Conservation (phyloP, 108 stramenopile genomes). For the Epipyxis sp. region DNA sequence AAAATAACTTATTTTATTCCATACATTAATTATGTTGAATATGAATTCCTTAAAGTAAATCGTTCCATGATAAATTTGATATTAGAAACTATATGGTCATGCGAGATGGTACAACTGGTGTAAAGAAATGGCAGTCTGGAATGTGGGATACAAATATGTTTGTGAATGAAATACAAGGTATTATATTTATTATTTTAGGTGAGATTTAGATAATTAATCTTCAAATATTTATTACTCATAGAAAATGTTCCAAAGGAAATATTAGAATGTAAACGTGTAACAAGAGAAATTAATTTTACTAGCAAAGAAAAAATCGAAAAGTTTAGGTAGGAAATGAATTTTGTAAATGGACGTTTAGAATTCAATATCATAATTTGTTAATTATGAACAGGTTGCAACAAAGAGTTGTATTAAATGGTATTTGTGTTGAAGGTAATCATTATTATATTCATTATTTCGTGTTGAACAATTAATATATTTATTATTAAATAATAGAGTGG, state of each 20-base stretch:
- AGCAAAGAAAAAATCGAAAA: slow-evolving; percentile 40
- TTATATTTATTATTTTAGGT: background rate
- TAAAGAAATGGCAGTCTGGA: slow-evolving; percentile 53
- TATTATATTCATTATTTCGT: slow-evolving; percentile 35
- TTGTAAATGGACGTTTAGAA: background rate
- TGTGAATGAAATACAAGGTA: slow-evolving; percentile 32
- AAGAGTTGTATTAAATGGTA: slow-evolving; percentile 43
- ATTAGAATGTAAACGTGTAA: slow-evolving; percentile 53
- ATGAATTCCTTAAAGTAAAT: no score
- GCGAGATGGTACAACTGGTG: slow-evolving; percentile 57
- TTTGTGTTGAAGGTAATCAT: slow-evolving; percentile 46
- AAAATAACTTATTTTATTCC: no score
- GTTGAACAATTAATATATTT: background rate
- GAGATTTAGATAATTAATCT: background rate
- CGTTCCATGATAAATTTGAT: no score
- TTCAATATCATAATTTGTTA: background rate
- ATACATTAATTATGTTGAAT: no score
- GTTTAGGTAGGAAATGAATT: slow-evolving; percentile 37
- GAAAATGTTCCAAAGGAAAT: slow-evolving; percentile 49
- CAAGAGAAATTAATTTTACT: slow-evolving; percentile 60
- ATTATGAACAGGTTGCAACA: slow-evolving; percentile 47
- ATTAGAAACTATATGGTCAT: slow-evolving; percentile 51
- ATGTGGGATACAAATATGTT: slow-evolving; percentile 53
- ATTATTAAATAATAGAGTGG: slow-evolving; percentile 49
- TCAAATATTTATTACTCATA: slow-evolving; percentile 1